These are phyloP conservation scores for Lablab purpureus DNA, from an alignment of 306 rosid genomes.

Conservation along the genomic window DNA sequence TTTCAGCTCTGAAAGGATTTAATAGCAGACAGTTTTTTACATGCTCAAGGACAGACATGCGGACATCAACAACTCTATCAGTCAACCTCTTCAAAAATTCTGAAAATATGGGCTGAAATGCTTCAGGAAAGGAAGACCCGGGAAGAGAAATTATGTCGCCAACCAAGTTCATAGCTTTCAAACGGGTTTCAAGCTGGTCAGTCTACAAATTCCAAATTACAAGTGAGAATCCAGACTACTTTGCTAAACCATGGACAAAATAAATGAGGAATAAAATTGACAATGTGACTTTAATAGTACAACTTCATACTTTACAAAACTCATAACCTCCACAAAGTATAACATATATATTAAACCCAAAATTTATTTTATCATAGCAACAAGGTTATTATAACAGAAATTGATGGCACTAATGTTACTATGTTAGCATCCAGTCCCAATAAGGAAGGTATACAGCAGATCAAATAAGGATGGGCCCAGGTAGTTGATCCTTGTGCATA, in stretches of 20 bases:
- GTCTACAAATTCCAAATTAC: slow-evolving; percentile 66
- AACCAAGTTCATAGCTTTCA: slow-evolving; percentile 88
- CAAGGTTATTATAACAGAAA: slow-evolving; percentile 34
- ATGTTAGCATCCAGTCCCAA: neutral
- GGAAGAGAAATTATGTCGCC: slow-evolving; percentile 93
- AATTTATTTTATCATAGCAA: neutral
- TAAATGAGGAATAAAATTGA: slow-evolving; percentile 1
- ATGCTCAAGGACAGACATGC: slow-evolving; percentile 87
- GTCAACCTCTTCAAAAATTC: slow-evolving; percentile 96
- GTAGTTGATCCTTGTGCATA: neutral
- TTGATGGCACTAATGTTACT: neutral
- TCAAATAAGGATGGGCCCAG: neutral
- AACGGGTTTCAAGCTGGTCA: slow-evolving; percentile 91
- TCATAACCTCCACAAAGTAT: slow-evolving; percentile 32
- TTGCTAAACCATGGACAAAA: slow-evolving; percentile 30
- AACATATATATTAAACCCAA: slow-evolving; percentile 6
- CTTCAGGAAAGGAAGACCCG: slow-evolving; percentile 72
- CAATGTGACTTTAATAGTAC: slow-evolving; percentile 28
- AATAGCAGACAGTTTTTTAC: slow-evolving; percentile 84
- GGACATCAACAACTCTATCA: slow-evolving; percentile 88
- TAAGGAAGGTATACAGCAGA: neutral
- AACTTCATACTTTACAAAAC: slow-evolving; percentile 29
- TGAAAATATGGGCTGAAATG: slow-evolving; percentile 88
- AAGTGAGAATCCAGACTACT: slow-evolving; percentile 45
- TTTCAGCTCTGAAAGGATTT: slow-evolving; percentile 82